Base-by-base conservation (phyloP, 2,329 filamentous ascomycete species). In the Neofusicoccum sp. region DNA sequence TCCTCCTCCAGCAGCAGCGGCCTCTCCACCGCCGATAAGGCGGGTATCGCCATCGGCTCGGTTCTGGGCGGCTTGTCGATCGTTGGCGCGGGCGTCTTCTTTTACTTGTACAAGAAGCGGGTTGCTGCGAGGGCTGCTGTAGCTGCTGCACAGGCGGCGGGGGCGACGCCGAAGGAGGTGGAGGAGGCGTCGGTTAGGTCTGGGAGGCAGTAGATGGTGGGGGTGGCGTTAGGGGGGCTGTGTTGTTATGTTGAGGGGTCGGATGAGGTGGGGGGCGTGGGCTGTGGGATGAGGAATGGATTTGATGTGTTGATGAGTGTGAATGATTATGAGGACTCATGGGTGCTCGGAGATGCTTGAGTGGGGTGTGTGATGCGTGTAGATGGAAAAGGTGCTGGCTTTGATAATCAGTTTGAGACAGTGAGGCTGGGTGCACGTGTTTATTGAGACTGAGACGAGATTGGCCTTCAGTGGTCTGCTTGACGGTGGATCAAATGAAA, bases 11-110 rank as follows among this genome's bases (percentile, higher is more conserved):
- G 16, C 36, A 7, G 37, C 56, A 2, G 28, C 61, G 28, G 34
- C 33, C 70, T 81, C 2, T 78, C 77, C 4, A 72, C 72, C 0
- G 77, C 78, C 2, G 77, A 76, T 2, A 80, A 80, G 64, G 79
- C 78, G 3, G 79, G 79, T 7, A 77, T 80, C 31, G 78, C 78
- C 6, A 69, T 76, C 39, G 74, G 73, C 11, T 66, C 72, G 16
- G 63, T 76, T 12, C 59, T 74, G 28, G 71, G 69, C 1, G 69
- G 68, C 5, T 44, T 72, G 6, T 67, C 65, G 0, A 37, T 73
- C 0, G 56, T 73, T 28, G 68, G 66, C 6, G 66, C 61, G 1
- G 64, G 70, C 56, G 70, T 66, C 1, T 70, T 73, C 58, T 67
- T 71, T 41, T 47, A 70, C 9, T 67, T 69, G 64, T 33, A 67